Conservation (phyloP, 805 yeast genomes). For the Teunomyces stri region DNA sequence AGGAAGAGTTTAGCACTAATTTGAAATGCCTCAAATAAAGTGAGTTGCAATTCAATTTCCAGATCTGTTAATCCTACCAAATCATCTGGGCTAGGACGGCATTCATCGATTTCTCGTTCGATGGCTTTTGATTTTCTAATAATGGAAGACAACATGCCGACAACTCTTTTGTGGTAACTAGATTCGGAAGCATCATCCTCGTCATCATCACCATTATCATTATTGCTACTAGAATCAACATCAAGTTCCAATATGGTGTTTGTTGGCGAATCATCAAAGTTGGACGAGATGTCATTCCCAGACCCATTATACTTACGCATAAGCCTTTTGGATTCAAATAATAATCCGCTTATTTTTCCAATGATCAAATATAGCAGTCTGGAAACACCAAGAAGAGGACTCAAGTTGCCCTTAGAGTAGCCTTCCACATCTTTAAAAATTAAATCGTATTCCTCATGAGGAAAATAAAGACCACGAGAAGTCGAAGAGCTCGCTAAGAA, state of each 20-base stretch:
- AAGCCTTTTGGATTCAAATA: constrained; percentile 43
- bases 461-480: constrained; percentile 64
- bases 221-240: not conserved
- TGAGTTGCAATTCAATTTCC: constrained; percentile 64
- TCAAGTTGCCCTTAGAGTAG: constrained; percentile 44
- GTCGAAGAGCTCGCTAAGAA: constrained; percentile 60
- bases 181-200: constrained; percentile 19
- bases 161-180: constrained; percentile 22
- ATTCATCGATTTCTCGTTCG: constrained; percentile 47
- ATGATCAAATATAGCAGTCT: constrained; percentile 63
- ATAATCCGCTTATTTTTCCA: constrained; percentile 65
- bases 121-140: constrained; percentile 35
- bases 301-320: constrained; percentile 5
- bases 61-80: constrained; percentile 37
- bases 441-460: constrained; percentile 55
- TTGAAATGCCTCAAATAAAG: constrained; percentile 70
- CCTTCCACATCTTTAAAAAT: constrained; percentile 41
- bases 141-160: constrained; percentile 23
- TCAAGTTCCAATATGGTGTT: not conserved
- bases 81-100: constrained; percentile 53
- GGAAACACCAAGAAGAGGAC: constrained; percentile 72
- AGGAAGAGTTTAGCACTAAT: constrained; percentile 65
- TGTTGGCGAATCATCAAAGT: not conserved
- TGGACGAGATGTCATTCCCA: not conserved
- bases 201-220: constrained; percentile 8